Percentiles rank a stretch among this genome's conserved stretches.
Evolutionary conservation across 257 asterid species (phyloP).

Genomic region (Gynochthodes officinalis): DNA sequence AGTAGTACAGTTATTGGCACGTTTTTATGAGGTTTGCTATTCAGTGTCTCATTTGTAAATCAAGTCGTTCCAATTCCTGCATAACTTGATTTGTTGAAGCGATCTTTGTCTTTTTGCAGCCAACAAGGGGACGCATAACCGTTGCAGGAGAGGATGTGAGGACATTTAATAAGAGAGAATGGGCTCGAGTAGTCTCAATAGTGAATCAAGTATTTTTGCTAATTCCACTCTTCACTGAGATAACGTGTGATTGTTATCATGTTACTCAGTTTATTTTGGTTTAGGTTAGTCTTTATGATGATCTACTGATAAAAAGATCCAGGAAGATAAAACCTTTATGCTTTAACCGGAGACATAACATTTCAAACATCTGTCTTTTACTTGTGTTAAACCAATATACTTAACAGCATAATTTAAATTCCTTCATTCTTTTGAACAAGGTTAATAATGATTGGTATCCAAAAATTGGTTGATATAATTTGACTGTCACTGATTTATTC

Average conservation of each 20-base stretch:
- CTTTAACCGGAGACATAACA: not conserved
- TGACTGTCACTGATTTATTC: not conserved
- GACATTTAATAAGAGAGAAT: conserved; percentile 84
- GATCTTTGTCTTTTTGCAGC: conserved; percentile 48
- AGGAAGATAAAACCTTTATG: not conserved
- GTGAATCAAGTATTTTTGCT: conserved; percentile 78
- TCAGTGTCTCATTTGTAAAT: conserved; percentile 1
- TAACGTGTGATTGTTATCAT: not conserved
- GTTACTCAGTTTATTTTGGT: not conserved
- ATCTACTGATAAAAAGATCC: too few species aligned
- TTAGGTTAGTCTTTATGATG: not conserved
- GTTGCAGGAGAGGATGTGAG: conserved; percentile 97
- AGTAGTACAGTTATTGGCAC: conserved; percentile 89
- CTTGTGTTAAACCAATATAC: not conserved
- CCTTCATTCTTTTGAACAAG: not conserved
- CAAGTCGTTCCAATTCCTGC: not conserved
- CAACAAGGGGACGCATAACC: conserved; percentile 82
- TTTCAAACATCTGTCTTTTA: not conserved
- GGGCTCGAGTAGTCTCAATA: conserved; percentile 89
- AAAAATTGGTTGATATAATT: not conserved
- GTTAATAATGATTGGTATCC: not conserved
- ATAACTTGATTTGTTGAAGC: not conserved
- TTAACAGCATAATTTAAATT: not conserved
- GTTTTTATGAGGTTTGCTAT: conserved; percentile 77
- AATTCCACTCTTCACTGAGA: not conserved